Evolutionary conservation across 2,329 filamentous ascomycete genomes (phyloP).

Genomic region (Phyllosticta paracitricarpa): DNA sequence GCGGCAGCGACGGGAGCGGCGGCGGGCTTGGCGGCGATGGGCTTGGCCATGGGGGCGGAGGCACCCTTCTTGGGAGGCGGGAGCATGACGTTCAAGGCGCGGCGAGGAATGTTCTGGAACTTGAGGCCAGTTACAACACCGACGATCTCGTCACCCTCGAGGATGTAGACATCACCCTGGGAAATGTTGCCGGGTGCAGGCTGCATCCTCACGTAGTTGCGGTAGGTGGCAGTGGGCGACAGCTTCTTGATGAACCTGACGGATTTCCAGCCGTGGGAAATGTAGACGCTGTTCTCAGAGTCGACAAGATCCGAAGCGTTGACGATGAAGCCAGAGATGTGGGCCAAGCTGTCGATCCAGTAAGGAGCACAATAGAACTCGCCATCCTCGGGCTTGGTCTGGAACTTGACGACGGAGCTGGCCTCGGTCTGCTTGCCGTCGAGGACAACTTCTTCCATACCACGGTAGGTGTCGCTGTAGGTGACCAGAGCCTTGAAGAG

Average conservation of each 20-base stretch:
- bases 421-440: slow-evolving; percentile 47
- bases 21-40: slow-evolving; percentile 23
- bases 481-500: slow-evolving; percentile 50
- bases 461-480: slow-evolving; percentile 47
- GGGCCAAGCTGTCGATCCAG: slow-evolving; percentile 49
- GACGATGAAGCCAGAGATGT: slow-evolving; percentile 51
- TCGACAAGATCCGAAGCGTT: slow-evolving; percentile 50
- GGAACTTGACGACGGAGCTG: slow-evolving; percentile 45
- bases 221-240: slow-evolving; percentile 43
- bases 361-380: slow-evolving; percentile 50
- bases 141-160: slow-evolving; percentile 49
- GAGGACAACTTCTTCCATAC: slow-evolving; percentile 49
- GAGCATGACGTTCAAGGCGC: slow-evolving; percentile 56
- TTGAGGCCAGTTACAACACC: slow-evolving; percentile 52
- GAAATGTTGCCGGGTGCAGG: slow-evolving; percentile 45
- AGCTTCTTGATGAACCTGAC: slow-evolving; percentile 47
- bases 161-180: slow-evolving; percentile 51
- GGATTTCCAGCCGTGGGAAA: slow-evolving; percentile 52
- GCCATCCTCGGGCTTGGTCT: slow-evolving; percentile 43
- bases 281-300: slow-evolving; percentile 50
- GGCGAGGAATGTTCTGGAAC: slow-evolving; percentile 58
- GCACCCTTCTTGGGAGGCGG: slow-evolving; percentile 45
- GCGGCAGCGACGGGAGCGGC: slow-evolving; percentile 26
- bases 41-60: slow-evolving; percentile 26
- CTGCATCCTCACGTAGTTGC: slow-evolving; percentile 54